Evolutionary conservation across 352 stramenopile genomes (phyloP).

Genomic region (Globisporangium heterothallicum): DNA sequence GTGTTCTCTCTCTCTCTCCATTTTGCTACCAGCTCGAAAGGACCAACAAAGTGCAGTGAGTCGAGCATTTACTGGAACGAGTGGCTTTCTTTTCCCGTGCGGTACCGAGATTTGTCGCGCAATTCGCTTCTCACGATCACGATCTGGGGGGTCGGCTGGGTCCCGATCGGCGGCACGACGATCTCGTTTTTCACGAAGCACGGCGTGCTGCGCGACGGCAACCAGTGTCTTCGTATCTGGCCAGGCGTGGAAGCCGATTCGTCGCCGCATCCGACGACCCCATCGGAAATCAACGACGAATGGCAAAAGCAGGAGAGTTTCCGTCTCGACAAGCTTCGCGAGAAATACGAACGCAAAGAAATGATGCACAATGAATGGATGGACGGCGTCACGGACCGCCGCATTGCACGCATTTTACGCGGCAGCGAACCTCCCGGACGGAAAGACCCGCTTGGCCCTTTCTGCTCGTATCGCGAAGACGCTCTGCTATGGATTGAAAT

Average conservation of each 20-base stretch:
- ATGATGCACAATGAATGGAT: slow-evolving; percentile 89
- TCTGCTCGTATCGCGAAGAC: slow-evolving; percentile 78
- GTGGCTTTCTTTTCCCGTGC: slow-evolving; percentile 83
- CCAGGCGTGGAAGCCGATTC: slow-evolving; percentile 63
- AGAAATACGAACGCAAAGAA: slow-evolving; percentile 87
- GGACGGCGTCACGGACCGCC: slow-evolving; percentile 83
- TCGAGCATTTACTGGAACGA: slow-evolving; percentile 87
- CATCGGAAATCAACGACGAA: slow-evolving; percentile 69
- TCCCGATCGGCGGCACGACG: slow-evolving; percentile 78
- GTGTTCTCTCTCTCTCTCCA: slow-evolving; percentile 1
- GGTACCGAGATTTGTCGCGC: slow-evolving; percentile 82
- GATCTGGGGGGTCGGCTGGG: slow-evolving; percentile 79
- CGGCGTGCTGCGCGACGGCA: slow-evolving; percentile 78
- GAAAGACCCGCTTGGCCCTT: slow-evolving; percentile 67
- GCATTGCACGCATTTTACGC: slow-evolving; percentile 78
- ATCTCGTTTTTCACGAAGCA: slow-evolving; percentile 87
- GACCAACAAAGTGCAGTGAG: slow-evolving; percentile 80
- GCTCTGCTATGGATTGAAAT: slow-evolving; percentile 86
- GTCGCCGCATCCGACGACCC: slow-evolving; percentile 51
- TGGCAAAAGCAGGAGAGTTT: slow-evolving; percentile 74
- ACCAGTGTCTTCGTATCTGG: slow-evolving; percentile 86
- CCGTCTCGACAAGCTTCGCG: slow-evolving; percentile 80
- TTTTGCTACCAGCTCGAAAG: slow-evolving; percentile 54
- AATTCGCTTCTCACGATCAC: slow-evolving; percentile 82
- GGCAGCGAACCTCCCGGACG: slow-evolving; percentile 66